phyloP scores from a whole-genome alignment of 2,329 filamentous ascomycete genomes.

The Diaporthe sp. region DNA sequence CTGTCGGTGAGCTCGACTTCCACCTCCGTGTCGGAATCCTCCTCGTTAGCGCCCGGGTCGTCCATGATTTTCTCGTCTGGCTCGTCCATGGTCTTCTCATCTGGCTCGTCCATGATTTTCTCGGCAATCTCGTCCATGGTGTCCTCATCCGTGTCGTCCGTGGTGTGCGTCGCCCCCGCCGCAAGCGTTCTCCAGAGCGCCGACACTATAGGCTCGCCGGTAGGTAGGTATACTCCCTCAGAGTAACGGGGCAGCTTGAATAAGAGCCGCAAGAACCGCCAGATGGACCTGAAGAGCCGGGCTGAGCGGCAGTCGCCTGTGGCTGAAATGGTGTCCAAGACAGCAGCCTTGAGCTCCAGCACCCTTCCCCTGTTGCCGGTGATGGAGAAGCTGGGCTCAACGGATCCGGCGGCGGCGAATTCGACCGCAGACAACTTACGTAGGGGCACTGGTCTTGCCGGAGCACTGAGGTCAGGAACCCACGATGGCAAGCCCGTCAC shows the following conservation, averaged over 20 bases:
- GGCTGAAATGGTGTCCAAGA: neutral
- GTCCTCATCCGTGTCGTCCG: no score
- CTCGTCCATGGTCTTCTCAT: no score
- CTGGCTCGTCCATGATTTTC: no score
- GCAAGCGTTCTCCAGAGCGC: slow-evolving; percentile 11
- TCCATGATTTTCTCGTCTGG: no score
- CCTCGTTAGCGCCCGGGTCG: neutral
- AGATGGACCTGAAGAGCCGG: neutral
- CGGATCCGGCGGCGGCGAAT: neutral
- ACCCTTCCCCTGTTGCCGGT: neutral
- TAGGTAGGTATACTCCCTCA: neutral
- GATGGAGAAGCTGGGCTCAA: neutral
- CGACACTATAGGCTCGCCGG: neutral
- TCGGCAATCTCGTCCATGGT: no score
- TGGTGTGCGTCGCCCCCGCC: neutral
- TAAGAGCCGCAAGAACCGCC: neutral
- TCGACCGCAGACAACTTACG: neutral
- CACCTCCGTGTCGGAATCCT: neutral
- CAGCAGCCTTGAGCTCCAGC: neutral
- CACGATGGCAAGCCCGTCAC: neutral
- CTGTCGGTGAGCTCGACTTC: neutral
- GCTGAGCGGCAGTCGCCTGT: neutral
- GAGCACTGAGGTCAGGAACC: slow-evolving; percentile 7
- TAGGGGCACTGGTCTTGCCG: neutral
- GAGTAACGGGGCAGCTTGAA: neutral